Percentiles rank a stretch among this genome's conserved stretches.
phyloP scores from a whole-genome alignment of 768 basidiomycete genomes.

The Steccherinum ochraceum region DNA sequence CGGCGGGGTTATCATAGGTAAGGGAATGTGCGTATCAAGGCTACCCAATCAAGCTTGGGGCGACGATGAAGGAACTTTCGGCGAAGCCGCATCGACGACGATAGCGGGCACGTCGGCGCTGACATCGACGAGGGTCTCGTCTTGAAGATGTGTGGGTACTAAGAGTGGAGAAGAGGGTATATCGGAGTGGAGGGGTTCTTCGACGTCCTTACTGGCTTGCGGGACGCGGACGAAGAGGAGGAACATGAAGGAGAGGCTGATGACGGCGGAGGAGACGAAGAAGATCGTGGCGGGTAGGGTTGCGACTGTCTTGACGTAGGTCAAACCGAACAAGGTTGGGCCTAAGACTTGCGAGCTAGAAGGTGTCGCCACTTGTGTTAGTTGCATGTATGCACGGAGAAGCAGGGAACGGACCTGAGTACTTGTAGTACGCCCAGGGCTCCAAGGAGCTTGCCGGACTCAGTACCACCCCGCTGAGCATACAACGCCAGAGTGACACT shows the following conservation, averaged over 20 bases:
- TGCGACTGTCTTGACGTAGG: conserved; percentile 67
- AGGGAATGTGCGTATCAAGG: too few relatives aligned
- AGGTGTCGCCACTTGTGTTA: not conserved
- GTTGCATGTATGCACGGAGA: not conserved
- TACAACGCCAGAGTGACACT: conserved; percentile 70
- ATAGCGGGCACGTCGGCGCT: conserved; percentile 5
- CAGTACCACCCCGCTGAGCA: conserved; percentile 44
- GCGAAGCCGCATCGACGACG: conserved; percentile 6
- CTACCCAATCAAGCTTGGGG: too few relatives aligned
- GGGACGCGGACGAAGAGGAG: conserved; percentile 43
- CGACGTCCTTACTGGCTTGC: conserved; percentile 9
- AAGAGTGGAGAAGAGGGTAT: not conserved
- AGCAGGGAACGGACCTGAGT: conserved; percentile 38
- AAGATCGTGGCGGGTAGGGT: conserved; percentile 67
- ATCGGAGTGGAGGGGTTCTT: conserved; percentile 6
- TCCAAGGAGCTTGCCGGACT: conserved; percentile 74
- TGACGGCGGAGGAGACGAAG: conserved; percentile 39
- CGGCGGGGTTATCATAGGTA: too few relatives aligned
- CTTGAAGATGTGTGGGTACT: not conserved
- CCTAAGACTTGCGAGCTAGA: conserved; percentile 60
- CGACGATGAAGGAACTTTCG: not conserved
- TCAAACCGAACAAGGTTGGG: conserved; percentile 64
- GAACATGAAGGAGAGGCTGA: conserved; percentile 36
- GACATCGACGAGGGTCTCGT: not conserved
- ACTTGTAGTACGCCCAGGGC: conserved; percentile 72